Evolutionary conservation across 768 basidiomycete species (phyloP), one percentile per base, ranked within the genome.

Genomic region (Boletales sp.): DNA sequence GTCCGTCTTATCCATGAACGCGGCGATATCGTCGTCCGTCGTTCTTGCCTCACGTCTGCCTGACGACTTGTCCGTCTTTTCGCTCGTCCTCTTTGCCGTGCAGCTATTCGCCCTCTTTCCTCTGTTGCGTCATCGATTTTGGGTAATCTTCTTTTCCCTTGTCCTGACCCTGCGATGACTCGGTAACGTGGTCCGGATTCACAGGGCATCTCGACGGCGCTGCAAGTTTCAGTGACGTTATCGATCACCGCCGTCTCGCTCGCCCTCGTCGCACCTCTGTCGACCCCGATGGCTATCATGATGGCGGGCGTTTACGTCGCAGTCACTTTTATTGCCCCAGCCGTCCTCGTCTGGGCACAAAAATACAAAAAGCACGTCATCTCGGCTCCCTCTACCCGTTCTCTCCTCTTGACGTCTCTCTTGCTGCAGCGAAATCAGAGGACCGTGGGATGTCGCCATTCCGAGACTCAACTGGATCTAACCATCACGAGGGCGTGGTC

Each of bases 21-120:
- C 94, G 40, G 91, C 90, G 31, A 84, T 96, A 51, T 94, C 90
- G 38, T 90, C 91, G 15, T 91, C 90, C 31, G 88, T 96, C 41
- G 94, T 98, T 48, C 76, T 97, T 54, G 92, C 94, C 31, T 96
- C 94, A 36, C 87, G 95, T 57, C 75, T 98, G 35, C 72, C 80
- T 38, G 84, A 87, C 57, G 89, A 93, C 67, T 67, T 87, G 41
- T 82, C 88, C 21, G 95, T 96, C 19, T 97, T 97, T 63, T 84
- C 91, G 33, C 79, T 98, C 50, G 82, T 90, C 60, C 74, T 93
- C 48, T 89, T 91, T 69, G 83, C 91, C 48, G 83, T 93, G 50
- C 82, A 90, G 60, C 66, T 81, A 14, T 94, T 94, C 66, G 86
- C 87, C n/a, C 71, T 93, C 47, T 90, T 89, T 61, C 92, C 92